A percentile compares a stretch with the other conserved stretches of the same genome.
These are phyloP conservation scores for Barnettozyma populi DNA, from an alignment of 805 yeast species.

Conservation along the genomic window DNA sequence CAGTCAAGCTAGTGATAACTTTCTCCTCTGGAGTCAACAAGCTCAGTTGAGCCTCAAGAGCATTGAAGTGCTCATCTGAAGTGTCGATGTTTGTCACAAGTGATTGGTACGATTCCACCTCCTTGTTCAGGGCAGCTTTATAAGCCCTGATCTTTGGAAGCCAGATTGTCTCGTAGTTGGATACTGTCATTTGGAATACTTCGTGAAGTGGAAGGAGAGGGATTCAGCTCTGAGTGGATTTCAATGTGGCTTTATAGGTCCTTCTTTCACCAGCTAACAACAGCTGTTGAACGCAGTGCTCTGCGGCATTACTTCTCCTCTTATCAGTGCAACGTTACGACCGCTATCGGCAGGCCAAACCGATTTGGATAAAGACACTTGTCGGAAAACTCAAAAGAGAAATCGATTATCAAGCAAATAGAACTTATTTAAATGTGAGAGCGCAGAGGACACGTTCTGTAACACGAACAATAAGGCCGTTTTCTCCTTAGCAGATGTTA, in stretches of 20 bases:
- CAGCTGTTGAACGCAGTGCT: neutral
- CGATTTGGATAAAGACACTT: neutral
- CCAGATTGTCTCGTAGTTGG: constrained; percentile 15
- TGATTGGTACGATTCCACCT: constrained; percentile 19
- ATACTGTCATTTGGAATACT: neutral
- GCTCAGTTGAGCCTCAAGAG: constrained; percentile 15
- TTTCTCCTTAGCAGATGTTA: too few species aligned
- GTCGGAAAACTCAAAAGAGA: neutral
- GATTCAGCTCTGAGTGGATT: neutral
- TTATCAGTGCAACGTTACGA: neutral
- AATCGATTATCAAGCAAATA: too few species aligned
- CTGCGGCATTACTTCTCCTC: neutral
- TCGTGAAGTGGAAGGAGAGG: neutral
- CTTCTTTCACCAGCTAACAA: neutral
- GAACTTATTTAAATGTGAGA: too few species aligned
- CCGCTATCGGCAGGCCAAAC: neutral
- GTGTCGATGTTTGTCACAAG: constrained; percentile 15
- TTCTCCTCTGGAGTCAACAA: constrained; percentile 18
- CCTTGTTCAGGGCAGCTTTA: constrained; percentile 11
- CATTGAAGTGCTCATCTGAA: constrained; percentile 20
- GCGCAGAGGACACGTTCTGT: too few species aligned
- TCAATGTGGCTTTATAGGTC: neutral
- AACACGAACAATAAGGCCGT: too few species aligned
- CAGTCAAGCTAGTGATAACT: constrained; percentile 17
- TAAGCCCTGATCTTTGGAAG: constrained; percentile 20